Conservation (phyloP, 2,329 filamentous ascomycete genomes). For the Neocatenulostroma microsporum region DNA sequence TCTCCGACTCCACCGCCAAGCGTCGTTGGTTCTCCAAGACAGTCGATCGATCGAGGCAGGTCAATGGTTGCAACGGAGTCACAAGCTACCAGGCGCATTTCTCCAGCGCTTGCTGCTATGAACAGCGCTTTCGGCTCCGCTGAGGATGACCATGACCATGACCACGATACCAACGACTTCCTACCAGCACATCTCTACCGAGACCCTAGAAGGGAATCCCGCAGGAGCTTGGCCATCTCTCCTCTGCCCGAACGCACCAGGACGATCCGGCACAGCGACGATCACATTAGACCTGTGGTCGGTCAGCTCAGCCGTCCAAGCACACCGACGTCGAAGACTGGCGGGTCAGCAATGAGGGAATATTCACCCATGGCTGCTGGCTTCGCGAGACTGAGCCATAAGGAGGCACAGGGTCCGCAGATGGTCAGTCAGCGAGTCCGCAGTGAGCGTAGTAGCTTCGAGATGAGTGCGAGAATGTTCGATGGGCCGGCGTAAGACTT, state of each 20-base stretch:
- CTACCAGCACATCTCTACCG: constrained; percentile 1
- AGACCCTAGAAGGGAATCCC: not conserved
- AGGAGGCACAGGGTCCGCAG: not conserved
- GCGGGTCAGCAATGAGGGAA: not conserved
- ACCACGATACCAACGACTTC: not conserved
- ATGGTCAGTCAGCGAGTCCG: not conserved
- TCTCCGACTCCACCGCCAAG: constrained; percentile 3
- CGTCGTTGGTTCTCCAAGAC: not conserved
- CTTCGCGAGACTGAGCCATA: constrained; percentile 8
- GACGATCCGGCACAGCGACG: constrained; percentile 3
- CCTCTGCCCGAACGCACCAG: not conserved
- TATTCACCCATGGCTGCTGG: constrained; percentile 13
- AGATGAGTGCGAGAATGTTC: constrained; percentile 8
- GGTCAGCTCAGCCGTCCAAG: constrained; percentile 1
- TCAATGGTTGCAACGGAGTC: not conserved
- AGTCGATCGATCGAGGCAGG: not conserved
- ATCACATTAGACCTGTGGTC: constrained; percentile 1
- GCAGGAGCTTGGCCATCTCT: not conserved
- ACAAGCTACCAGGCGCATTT: not conserved
- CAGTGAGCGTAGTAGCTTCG: constrained; percentile 4
- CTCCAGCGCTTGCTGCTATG: constrained; percentile 2
- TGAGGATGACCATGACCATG: not conserved
- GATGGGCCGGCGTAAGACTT: constrained; percentile 7
- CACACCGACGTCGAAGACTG: not conserved
- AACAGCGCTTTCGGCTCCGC: not conserved